Evolutionary conservation across 2,329 filamentous ascomycete species (phyloP).

Genomic region (Metarhizium brunneum): DNA sequence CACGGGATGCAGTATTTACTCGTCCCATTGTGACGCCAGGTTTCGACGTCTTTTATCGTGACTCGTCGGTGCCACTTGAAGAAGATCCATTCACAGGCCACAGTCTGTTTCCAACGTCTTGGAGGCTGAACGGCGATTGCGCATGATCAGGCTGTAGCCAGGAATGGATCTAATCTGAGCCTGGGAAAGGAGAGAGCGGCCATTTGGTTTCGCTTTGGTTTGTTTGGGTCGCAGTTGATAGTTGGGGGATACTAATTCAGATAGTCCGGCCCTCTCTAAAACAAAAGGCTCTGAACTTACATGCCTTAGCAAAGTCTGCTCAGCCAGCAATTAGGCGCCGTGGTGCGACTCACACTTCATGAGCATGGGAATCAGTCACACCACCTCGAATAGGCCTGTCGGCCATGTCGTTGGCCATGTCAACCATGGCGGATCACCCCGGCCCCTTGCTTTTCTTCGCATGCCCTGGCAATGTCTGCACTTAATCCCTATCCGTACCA

Average conservation of each 20-base stretch:
- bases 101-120: background rate
- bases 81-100: background rate
- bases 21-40: background rate
- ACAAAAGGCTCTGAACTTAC: background rate
- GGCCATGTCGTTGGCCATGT: background rate
- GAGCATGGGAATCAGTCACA: slow-evolving; percentile 2
- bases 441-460: background rate
- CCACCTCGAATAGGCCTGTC: background rate
- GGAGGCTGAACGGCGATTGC: background rate
- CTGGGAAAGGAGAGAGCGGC: background rate
- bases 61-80: background rate
- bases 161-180: background rate
- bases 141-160: background rate
- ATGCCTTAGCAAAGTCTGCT: background rate
- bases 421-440: background rate
- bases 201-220: background rate
- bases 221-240: background rate
- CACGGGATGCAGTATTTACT: background rate
- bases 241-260: background rate
- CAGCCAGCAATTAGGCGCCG: slow-evolving; percentile 2
- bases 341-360: slow-evolving; percentile 1
- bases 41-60: background rate
- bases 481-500: background rate
- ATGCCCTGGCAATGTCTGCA: background rate
- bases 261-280: background rate